A percentile compares a stretch with the other conserved stretches of the same genome.
Conservation (phyloP, 257 asterid genomes). For the Fraxinus pennsylvanica region DNA sequence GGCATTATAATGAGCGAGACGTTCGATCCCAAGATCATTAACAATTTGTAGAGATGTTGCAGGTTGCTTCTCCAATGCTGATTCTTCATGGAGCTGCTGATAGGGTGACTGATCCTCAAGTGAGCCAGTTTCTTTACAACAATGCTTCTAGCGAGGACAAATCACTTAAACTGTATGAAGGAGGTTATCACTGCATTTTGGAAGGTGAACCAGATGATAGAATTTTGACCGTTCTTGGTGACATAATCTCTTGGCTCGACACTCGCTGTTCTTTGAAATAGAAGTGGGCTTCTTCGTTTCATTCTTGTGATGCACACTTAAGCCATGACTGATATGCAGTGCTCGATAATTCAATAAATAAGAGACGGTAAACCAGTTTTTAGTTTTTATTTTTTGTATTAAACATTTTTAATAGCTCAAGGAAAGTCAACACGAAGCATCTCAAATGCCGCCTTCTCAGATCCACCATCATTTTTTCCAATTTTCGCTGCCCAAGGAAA, state of each 20-base stretch:
- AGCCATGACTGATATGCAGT: neutral
- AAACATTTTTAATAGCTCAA: no score
- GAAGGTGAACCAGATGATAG: slow-evolving; percentile 98
- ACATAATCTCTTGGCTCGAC: slow-evolving; percentile 86
- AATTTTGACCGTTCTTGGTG: slow-evolving; percentile 66
- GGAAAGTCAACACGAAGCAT: no score
- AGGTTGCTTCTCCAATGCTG: slow-evolving; percentile 81
- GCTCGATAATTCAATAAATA: neutral
- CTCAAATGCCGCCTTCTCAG: no score
- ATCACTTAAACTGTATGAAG: slow-evolving; percentile 80
- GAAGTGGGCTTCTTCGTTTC: neutral
- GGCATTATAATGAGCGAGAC: neutral
- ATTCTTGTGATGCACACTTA: neutral
- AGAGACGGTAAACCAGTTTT: no score
- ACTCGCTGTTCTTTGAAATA: slow-evolving; percentile 48
- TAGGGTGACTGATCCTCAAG: slow-evolving; percentile 86
- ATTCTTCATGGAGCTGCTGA: slow-evolving; percentile 92
- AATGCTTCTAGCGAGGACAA: slow-evolving; percentile 71
- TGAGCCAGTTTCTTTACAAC: slow-evolving; percentile 73
- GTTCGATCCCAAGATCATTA: neutral
- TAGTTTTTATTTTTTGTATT: no score
- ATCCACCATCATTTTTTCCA: no score
- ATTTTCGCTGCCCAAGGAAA: no score
- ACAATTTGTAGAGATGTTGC: slow-evolving; percentile 1
- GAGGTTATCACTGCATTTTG: slow-evolving; percentile 83